These are phyloP conservation scores for Scutellaria baicalensis DNA, from an alignment of 257 asterid species.

Conservation along the genomic window DNA sequence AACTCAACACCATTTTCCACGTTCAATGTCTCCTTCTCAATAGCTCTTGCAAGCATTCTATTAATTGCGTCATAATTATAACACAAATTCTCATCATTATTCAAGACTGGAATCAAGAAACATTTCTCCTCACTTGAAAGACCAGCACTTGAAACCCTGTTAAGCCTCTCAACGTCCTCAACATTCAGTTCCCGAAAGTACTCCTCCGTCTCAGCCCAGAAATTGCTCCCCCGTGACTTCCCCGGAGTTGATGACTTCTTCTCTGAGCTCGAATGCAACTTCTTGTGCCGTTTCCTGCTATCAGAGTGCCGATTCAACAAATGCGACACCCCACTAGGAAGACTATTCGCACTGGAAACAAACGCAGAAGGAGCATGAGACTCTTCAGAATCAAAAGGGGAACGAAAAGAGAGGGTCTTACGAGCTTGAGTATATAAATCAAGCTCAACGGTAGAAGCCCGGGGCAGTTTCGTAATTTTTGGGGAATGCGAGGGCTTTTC, in stretches of 20 bases:
- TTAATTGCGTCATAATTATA: conserved; percentile 16
- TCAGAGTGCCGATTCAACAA: conserved; percentile 58
- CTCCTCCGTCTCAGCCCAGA: conserved; percentile 79
- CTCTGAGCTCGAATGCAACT: conserved; percentile 54
- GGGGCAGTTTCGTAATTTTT: conserved; percentile 46
- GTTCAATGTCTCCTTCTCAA: conserved; percentile 14
- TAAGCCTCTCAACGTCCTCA: conserved; percentile 62
- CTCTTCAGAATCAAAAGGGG: conserved; percentile 70
- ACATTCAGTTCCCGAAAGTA: conserved; percentile 62
- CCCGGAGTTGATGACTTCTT: conserved; percentile 44
- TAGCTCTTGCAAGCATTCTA: conserved; percentile 23
- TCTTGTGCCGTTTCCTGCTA: conserved; percentile 71
- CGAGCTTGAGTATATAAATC: conserved; percentile 72
- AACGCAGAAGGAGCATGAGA: conserved; percentile 30
- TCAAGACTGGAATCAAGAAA: conserved; percentile 38
- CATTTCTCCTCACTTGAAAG: conserved; percentile 35
- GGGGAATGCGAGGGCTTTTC: conserved; percentile 45
- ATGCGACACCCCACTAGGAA: conserved; percentile 63
- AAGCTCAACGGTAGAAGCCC: conserved; percentile 23
- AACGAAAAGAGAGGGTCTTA: conserved; percentile 62
- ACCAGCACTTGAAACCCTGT: conserved; percentile 27
- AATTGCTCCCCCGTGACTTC: conserved; percentile 36
- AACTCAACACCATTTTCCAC: conserved; percentile 18
- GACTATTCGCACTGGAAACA: conserved; percentile 28
- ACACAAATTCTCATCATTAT: conserved; percentile 17